Evolutionary conservation across 1,284 basidiomycete species (phyloP).

Genomic region (Moesziomyces sp.): DNA sequence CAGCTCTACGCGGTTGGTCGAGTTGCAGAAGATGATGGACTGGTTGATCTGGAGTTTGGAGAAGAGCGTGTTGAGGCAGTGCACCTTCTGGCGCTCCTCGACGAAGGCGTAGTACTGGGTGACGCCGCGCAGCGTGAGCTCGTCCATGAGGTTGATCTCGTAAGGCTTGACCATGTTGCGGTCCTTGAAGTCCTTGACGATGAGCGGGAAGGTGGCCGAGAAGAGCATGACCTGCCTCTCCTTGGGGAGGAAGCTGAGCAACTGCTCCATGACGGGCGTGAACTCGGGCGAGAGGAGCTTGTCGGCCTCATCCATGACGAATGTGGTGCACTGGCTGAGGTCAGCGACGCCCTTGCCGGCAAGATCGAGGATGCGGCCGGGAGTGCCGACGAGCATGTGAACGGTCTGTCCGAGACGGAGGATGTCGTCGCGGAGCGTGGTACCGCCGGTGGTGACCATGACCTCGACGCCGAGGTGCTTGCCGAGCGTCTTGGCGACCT

Average conservation of each 20-base stretch:
- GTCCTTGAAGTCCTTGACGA: conserved; percentile 99
- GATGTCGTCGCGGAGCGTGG: conserved; percentile 97
- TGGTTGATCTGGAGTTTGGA: conserved; percentile 99
- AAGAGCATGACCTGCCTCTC: conserved; percentile 98
- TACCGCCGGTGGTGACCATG: conserved; percentile 99
- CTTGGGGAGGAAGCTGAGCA: conserved; percentile 84
- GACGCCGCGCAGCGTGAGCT: conserved; percentile 96
- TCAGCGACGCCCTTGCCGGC: conserved; percentile 94
- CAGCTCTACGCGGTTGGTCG: conserved; percentile 98
- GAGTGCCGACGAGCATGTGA: conserved; percentile 96
- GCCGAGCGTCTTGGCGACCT: conserved; percentile 96
- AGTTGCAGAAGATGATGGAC: conserved; percentile 99
- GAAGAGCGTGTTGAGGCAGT: conserved; percentile 97
- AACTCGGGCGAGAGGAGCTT: conserved; percentile 98
- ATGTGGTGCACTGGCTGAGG: conserved; percentile 91
- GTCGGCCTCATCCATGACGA: conserved; percentile 89
- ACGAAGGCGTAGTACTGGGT: conserved; percentile 99
- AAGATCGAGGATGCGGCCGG: conserved; percentile 93
- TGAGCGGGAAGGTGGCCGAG: conserved; percentile 98
- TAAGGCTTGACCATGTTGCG: conserved; percentile 97
- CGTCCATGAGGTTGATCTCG: conserved; percentile 99
- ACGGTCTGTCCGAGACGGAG: conserved; percentile 84
- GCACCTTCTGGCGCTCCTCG: conserved; percentile 98
- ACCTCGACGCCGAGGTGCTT: conserved; percentile 95
- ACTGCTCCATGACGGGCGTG: conserved; percentile 96